These are phyloP conservation scores for Kockiozyma suomiensis DNA, from an alignment of 805 yeast genomes.

Conservation along the genomic window DNA sequence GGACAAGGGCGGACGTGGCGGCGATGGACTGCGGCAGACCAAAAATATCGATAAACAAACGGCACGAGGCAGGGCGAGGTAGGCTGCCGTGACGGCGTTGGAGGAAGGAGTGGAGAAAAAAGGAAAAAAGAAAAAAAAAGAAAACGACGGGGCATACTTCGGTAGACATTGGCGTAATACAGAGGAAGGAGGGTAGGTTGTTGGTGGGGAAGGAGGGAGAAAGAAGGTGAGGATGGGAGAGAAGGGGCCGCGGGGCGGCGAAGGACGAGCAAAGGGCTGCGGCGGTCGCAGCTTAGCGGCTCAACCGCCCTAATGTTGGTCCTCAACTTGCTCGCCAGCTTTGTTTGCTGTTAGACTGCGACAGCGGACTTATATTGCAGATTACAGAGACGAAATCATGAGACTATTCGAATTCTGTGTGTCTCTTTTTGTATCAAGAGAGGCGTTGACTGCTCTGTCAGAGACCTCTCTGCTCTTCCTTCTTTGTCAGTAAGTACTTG, in stretches of 20 bases:
- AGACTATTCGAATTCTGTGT: no score
- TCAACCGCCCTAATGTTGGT: not conserved
- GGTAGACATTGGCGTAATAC: conserved; percentile 2
- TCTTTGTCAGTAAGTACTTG: no score
- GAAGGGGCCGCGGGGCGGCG: not conserved
- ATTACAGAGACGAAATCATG: no score
- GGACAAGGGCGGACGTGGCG: not conserved
- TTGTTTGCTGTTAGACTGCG: no score
- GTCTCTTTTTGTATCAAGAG: no score
- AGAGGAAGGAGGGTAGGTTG: not conserved
- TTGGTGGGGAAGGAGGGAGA: conserved; percentile 6
- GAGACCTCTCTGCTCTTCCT: no score
- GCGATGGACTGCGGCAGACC: not conserved
- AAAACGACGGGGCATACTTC: conserved; percentile 2
- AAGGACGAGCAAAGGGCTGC: not conserved
- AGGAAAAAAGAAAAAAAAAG: not conserved
- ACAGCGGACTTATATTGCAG: no score
- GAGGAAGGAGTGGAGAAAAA: not conserved
- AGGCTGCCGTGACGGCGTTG: no score
- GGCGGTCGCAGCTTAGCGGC: not conserved
- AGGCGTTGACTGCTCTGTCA: no score
- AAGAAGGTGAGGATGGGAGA: not conserved
- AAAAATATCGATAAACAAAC: conserved; percentile 6
- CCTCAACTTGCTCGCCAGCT: no score
- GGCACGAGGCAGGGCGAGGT: conserved; percentile 1